Percentiles rank a stretch among this genome's conserved stretches.
Conservation (phyloP, 495 filamentous ascomycete genomes). For the Xylaria curta region DNA sequence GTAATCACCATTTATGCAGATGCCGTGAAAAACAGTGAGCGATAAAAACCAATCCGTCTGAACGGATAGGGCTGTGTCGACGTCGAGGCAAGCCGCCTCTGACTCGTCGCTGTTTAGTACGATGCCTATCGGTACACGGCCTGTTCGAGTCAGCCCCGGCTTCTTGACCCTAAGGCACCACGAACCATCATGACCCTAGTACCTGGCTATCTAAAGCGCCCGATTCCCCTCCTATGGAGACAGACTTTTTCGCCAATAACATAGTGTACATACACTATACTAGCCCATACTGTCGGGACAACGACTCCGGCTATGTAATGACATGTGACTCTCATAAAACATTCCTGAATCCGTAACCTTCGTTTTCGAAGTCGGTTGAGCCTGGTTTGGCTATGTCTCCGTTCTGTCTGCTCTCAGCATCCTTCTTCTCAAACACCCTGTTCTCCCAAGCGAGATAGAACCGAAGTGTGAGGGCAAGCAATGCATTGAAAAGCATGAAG, state of each 20-base stretch:
- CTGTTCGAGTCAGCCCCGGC: constrained; percentile 12
- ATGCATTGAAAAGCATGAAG: constrained; percentile 72
- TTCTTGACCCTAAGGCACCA: neutral
- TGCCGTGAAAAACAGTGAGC: neutral
- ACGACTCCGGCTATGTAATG: neutral
- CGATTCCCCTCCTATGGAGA: neutral
- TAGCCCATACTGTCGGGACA: neutral
- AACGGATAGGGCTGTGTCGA: neutral
- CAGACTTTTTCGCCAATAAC: neutral
- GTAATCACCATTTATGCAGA: neutral
- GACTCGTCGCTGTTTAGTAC: constrained; percentile 5
- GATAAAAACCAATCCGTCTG: neutral
- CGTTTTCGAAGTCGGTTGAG: constrained; percentile 41
- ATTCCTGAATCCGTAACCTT: constrained; percentile 48
- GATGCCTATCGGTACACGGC: neutral
- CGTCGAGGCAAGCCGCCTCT: neutral
- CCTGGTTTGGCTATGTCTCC: constrained; percentile 15
- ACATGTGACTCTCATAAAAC: constrained; percentile 35
- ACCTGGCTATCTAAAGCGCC: neutral
- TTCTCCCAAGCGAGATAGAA: constrained; percentile 69
- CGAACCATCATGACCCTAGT: no score
- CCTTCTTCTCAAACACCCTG: constrained; percentile 54
- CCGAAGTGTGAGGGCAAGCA: constrained; percentile 64
- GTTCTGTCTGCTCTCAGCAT: constrained; percentile 36
- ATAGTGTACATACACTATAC: neutral